A percentile compares a stretch with the other conserved stretches of the same genome.
Evolutionary conservation across 495 filamentous ascomycete genomes (phyloP).

Genomic region (Aspergillus saccharolyticus): DNA sequence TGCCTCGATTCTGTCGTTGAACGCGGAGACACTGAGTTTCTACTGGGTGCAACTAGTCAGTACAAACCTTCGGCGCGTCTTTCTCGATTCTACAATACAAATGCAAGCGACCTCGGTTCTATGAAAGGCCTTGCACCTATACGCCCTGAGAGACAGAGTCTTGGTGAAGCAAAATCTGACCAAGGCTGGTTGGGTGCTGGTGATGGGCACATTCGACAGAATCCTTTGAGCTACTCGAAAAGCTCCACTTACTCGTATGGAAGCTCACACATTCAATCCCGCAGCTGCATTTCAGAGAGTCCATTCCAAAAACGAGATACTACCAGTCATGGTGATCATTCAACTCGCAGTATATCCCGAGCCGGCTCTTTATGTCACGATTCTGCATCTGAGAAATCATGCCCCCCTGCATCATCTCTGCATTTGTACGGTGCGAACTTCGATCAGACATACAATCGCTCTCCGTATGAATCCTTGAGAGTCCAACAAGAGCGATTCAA

Average conservation of each 20-base stretch:
- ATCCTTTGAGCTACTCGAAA: slow-evolving; percentile 18
- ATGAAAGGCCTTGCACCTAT: neutral
- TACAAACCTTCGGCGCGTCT: neutral
- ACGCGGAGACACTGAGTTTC: neutral
- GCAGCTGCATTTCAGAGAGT: slow-evolving; percentile 10
- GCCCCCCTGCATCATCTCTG: slow-evolving; percentile 10
- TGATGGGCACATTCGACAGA: slow-evolving; percentile 11
- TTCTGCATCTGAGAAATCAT: neutral
- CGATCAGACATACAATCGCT: slow-evolving; percentile 16
- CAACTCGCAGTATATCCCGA: neutral
- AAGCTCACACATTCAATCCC: neutral
- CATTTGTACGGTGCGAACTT: slow-evolving; percentile 18
- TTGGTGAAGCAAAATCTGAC: neutral
- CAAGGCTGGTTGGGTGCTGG: neutral
- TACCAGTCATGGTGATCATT: neutral
- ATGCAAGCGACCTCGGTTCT: neutral
- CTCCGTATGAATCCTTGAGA: slow-evolving; percentile 17
- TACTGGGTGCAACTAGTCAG: neutral
- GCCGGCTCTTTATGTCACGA: neutral
- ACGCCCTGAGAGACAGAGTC: slow-evolving; percentile 4
- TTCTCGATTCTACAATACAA: neutral
- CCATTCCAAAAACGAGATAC: slow-evolving; percentile 11
- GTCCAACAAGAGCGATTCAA: slow-evolving; percentile 4
- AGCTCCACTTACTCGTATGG: slow-evolving; percentile 6
- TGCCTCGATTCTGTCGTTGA: neutral